Percentiles rank a stretch among this genome's conserved stretches.
Conservation (phyloP, 306 rosid genomes). For the Prunus campanulata region DNA sequence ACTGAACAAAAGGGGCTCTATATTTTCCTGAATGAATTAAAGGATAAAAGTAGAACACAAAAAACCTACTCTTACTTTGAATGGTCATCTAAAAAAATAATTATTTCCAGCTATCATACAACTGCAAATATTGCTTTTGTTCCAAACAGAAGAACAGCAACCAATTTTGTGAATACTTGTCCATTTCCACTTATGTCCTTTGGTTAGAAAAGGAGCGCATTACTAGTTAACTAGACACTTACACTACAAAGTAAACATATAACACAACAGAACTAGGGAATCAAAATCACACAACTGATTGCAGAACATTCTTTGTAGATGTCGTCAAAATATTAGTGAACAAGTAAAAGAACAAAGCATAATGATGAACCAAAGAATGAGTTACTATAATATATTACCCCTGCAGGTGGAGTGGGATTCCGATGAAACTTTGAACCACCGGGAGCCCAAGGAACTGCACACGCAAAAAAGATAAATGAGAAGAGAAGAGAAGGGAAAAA, state of each 20-base stretch:
- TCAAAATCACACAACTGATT: background rate
- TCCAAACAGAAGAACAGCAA: background rate
- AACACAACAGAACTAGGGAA: background rate
- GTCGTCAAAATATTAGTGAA: background rate
- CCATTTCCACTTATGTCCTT: background rate
- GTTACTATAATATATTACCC: conserved; percentile 53
- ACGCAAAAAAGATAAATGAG: conserved; percentile 7
- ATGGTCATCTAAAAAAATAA: background rate
- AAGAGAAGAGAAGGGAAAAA: background rate
- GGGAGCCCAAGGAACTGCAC: conserved; percentile 96
- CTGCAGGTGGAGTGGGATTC: conserved; percentile 87
- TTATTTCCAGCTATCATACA: background rate
- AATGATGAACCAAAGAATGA: background rate
- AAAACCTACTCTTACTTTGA: background rate
- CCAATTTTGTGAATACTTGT: background rate
- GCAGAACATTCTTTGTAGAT: background rate
- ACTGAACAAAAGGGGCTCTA: background rate
- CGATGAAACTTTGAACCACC: conserved; percentile 95
- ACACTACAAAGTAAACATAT: background rate
- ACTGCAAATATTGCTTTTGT: background rate
- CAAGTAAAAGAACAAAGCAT: background rate
- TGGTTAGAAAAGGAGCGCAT: background rate
- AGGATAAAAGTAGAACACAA: background rate
- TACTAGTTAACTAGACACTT: background rate
- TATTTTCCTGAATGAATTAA: background rate